Evolutionary conservation across 345 rosid genomes (phyloP).

Genomic region (Syzygium jambos): DNA sequence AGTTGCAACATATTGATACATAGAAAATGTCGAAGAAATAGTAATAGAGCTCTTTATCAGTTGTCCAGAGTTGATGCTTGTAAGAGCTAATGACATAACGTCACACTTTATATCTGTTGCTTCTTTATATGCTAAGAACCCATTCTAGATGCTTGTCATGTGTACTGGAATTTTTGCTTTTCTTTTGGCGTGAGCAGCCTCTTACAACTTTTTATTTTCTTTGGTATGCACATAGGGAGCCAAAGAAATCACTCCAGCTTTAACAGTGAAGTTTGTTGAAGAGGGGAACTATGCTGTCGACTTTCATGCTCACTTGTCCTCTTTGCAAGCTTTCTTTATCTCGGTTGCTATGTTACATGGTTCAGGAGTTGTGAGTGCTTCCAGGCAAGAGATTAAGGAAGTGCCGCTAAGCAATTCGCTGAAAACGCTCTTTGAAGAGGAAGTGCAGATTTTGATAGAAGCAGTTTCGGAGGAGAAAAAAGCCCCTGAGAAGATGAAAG

Average conservation of each 20-base stretch:
- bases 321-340: conserved; percentile 86
- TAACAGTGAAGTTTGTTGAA: conserved; percentile 38
- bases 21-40: neutral
- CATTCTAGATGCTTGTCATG: neutral
- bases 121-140: neutral
- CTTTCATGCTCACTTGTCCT: conserved; percentile 82
- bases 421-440: conserved; percentile 65
- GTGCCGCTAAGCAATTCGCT: conserved; percentile 40
- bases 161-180: neutral
- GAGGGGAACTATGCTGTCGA: conserved; percentile 73
- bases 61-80: neutral
- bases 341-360: conserved; percentile 72
- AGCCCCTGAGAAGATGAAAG: conserved; percentile 26
- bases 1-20: neutral
- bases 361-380: conserved; percentile 18
- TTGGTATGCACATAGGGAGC: conserved; percentile 38
- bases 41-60: neutral
- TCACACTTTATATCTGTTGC: neutral
- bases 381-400: conserved; percentile 19
- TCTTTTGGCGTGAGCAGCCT: neutral
- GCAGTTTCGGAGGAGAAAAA: conserved; percentile 52
- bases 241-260: conserved; percentile 65
- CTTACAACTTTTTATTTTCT: neutral
- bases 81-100: neutral
- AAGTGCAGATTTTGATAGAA: conserved; percentile 53